These are phyloP conservation scores for Globisporangium alternatum DNA, from an alignment of 352 stramenopile species.

Conservation along the genomic window DNA sequence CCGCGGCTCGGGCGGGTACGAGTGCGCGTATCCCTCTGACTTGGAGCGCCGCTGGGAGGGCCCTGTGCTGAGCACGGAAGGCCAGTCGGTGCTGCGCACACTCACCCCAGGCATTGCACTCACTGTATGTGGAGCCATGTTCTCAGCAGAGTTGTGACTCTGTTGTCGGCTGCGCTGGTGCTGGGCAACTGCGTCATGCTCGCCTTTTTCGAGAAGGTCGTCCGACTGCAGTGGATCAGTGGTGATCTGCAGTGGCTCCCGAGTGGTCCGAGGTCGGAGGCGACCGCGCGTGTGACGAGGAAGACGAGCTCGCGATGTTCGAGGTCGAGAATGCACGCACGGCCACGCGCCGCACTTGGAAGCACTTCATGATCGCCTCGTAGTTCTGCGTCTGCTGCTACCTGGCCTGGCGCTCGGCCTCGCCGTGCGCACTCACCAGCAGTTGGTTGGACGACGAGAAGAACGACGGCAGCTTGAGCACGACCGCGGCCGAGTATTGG, in stretches of 20 bases:
- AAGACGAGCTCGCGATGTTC: neutral
- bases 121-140: neutral
- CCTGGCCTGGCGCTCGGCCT: slow-evolving; percentile 1
- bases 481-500: neutral
- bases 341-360: slow-evolving; percentile 4
- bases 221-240: neutral
- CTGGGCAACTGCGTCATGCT: neutral
- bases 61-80: neutral
- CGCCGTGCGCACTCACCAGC: neutral
- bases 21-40: neutral
- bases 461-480: slow-evolving; percentile 2
- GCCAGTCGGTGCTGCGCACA: neutral
- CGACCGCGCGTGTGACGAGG: neutral
- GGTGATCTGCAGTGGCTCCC: too few relatives aligned
- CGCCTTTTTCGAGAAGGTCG: neutral
- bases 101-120: neutral
- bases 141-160: neutral
- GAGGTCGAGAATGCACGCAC: slow-evolving; percentile 6
- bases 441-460: neutral
- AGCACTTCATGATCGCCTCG: slow-evolving; percentile 8
- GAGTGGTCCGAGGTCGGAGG: neutral
- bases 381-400: slow-evolving; percentile 5
- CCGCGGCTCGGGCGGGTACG: neutral
- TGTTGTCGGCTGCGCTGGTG: neutral
- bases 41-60: neutral